Percentiles rank a stretch among this genome's conserved stretches.
Conservation (phyloP, 805 yeast genomes). For the Candida morakotiae region DNA sequence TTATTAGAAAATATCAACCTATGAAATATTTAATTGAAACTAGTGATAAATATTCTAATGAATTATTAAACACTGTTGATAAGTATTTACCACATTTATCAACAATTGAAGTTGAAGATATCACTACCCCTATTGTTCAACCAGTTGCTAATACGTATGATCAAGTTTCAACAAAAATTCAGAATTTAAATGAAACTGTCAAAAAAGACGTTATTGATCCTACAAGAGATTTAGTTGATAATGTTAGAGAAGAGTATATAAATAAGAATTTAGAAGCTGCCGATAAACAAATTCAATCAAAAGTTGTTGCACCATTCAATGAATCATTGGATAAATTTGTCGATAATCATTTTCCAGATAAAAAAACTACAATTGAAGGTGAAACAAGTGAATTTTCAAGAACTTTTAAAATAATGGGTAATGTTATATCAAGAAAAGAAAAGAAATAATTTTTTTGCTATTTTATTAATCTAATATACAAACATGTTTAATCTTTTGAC, state of each 20-base stretch:
- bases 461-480: conserved; percentile 6
- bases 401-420: conserved; percentile 39
- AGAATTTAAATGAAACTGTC: conserved; percentile 9
- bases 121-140: conserved; percentile 44
- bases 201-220: conserved; percentile 37
- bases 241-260: conserved; percentile 43
- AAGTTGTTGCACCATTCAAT: conserved; percentile 58
- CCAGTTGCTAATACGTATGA: conserved; percentile 44
- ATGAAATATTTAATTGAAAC: conserved; percentile 44
- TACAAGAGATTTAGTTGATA: conserved; percentile 42
- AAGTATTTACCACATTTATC: conserved; percentile 53
- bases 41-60: conserved; percentile 51
- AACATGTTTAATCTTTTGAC: conserved; percentile 28
- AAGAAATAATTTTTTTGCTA: conserved; percentile 2
- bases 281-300: conserved; percentile 26
- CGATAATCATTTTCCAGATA: conserved; percentile 42
- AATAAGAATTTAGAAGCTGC: conserved; percentile 1
- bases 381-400: conserved; percentile 57
- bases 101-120: conserved; percentile 46
- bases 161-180: conserved; percentile 9
- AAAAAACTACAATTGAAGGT: conserved; percentile 37
- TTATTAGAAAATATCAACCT: conserved; percentile 23
- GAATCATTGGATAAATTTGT: conserved; percentile 44
- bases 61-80: conserved; percentile 56
- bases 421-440: conserved; percentile 28